A percentile compares a stretch with the other conserved stretches of the same genome.
phyloP scores from a whole-genome alignment of 2,329 filamentous ascomycete genomes.

The Samsoniella hepiali region DNA sequence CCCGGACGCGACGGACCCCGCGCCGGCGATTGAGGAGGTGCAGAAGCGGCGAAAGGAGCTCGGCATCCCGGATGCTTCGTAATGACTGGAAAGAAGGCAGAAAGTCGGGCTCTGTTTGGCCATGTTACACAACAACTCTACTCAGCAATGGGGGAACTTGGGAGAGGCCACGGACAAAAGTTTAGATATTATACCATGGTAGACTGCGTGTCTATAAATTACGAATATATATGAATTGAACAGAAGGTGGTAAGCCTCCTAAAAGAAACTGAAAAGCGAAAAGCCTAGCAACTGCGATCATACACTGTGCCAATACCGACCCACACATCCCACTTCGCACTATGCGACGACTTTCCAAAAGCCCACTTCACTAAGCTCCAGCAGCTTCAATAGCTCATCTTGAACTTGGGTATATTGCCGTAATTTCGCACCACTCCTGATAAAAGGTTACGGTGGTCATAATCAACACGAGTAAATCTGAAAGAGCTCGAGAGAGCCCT shows the following conservation, averaged over 20 bases:
- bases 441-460: not conserved
- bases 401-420: not conserved
- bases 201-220: not conserved
- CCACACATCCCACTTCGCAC: not conserved
- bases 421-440: not conserved
- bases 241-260: too few relatives aligned
- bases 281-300: too few relatives aligned
- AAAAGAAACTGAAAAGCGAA: too few relatives aligned
- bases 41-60: constrained; percentile 49
- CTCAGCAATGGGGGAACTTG: not conserved
- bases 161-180: not conserved
- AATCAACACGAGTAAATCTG: too few relatives aligned
- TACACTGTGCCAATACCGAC: not conserved
- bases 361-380: not conserved
- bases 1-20: constrained; percentile 59
- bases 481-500: too few relatives aligned
- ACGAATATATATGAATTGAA: not conserved
- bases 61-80: constrained; percentile 33
- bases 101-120: not conserved
- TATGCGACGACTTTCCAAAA: not conserved
- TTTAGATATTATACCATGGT: constrained; percentile 7
- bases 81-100: not conserved
- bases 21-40: constrained; percentile 60
- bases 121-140: not conserved
- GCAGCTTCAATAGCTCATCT: not conserved